These are phyloP conservation scores for Cladorrhinum sp. DNA, from an alignment of 2,329 filamentous ascomycete species.

Conservation along the genomic window DNA sequence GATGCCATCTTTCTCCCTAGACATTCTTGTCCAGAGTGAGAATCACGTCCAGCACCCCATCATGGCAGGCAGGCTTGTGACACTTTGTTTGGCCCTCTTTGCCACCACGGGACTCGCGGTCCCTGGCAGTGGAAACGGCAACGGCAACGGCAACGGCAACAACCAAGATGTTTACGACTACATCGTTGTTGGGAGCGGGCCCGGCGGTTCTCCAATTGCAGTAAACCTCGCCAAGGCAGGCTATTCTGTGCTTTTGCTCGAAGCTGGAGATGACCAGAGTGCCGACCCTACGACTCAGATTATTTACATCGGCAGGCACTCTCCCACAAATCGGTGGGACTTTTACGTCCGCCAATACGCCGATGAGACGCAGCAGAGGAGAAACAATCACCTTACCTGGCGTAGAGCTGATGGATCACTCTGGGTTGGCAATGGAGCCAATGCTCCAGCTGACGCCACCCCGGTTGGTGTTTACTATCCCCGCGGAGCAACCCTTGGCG, in stretches of 20 bases:
- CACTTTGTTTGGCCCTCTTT: not conserved
- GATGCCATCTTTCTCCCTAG: no score
- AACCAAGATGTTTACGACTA: constrained; percentile 39
- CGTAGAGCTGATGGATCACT: constrained; percentile 30
- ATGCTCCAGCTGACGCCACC: constrained; percentile 24
- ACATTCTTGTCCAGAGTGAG: no score
- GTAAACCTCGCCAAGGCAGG: constrained; percentile 50
- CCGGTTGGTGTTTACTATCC: constrained; percentile 35
- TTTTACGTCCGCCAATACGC: constrained; percentile 55
- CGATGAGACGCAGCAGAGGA: constrained; percentile 41
- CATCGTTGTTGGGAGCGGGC: constrained; percentile 53
- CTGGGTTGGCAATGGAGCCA: constrained; percentile 29
- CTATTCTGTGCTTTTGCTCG: constrained; percentile 50
- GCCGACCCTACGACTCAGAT: constrained; percentile 41
- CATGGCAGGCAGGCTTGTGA: not conserved
- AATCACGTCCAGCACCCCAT: not conserved
- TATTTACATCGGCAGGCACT: constrained; percentile 45
- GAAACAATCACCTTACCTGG: constrained; percentile 50
- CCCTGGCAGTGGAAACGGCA: not conserved
- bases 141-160: not conserved
- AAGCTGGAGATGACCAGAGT: constrained; percentile 52
- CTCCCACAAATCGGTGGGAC: constrained; percentile 45
- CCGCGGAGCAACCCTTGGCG: constrained; percentile 37
- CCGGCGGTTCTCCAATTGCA: constrained; percentile 50
- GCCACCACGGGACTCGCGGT: not conserved